A percentile compares a stretch with the other conserved stretches of the same genome.
Evolutionary conservation across 441 rosid species (phyloP).

Genomic region (Melastoma candidum): DNA sequence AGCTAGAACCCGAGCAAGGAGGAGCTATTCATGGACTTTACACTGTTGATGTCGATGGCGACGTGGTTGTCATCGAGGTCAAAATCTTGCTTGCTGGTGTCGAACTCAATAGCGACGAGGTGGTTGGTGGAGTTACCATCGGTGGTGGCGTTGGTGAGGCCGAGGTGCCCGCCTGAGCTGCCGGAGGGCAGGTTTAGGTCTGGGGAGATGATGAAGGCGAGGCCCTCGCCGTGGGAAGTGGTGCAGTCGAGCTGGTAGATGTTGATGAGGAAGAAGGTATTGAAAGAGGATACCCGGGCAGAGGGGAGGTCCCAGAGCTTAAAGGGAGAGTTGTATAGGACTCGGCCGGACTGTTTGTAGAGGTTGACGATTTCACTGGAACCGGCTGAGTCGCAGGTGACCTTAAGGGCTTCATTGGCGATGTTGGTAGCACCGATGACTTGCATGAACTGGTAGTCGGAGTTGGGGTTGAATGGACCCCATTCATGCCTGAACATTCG

Average conservation of each 20-base stretch:
- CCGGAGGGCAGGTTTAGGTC: background rate
- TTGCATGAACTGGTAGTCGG: no score
- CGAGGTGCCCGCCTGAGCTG: slow-evolving; percentile 2
- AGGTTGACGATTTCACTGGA: fast-evolving
- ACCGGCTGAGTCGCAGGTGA: no score
- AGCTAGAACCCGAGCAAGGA: background rate
- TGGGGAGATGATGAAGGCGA: no score
- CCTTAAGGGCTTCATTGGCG: no score
- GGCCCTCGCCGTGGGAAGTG: slow-evolving; percentile 4
- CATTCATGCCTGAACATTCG: no score
- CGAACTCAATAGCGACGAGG: background rate
- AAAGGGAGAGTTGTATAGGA: background rate
- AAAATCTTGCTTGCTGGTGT: no score
- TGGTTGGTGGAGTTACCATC: background rate
- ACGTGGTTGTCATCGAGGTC: no score
- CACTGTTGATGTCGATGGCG: slow-evolving; percentile 8
- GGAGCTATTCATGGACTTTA: background rate
- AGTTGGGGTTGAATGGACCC: no score
- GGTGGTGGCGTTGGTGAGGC: slow-evolving; percentile 5
- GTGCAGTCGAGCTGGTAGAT: fast-evolving
- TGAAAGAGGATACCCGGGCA: slow-evolving; percentile 1
- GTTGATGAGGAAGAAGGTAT: slow-evolving; percentile 10
- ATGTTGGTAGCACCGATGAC: no score
- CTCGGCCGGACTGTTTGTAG: background rate
- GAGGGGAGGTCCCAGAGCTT: slow-evolving; percentile 1